phyloP scores from a whole-genome alignment of 352 stramenopile genomes.

The Pythium scleroteichum region DNA sequence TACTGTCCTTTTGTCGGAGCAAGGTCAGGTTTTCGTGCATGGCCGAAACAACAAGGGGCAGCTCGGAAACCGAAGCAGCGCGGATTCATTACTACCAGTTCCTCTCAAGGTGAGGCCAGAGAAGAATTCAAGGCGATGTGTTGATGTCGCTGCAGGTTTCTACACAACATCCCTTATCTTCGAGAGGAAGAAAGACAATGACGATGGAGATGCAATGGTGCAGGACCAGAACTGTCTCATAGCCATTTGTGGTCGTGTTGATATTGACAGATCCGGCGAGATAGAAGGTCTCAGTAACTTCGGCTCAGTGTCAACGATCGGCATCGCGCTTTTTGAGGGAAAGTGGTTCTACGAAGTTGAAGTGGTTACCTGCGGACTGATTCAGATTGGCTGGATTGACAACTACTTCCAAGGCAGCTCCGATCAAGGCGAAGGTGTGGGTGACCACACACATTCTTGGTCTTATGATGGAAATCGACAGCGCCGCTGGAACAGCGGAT shows the following conservation, averaged over 20 bases:
- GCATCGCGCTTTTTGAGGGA: slow-evolving; percentile 70
- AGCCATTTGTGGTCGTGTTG: slow-evolving; percentile 74
- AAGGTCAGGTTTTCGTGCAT: slow-evolving; percentile 85
- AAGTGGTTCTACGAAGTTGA: slow-evolving; percentile 96
- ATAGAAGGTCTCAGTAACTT: slow-evolving; percentile 90
- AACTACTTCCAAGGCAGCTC: slow-evolving; percentile 90
- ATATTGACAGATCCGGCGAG: slow-evolving; percentile 85
- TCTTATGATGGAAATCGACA: slow-evolving; percentile 92
- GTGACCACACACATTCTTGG: slow-evolving; percentile 91
- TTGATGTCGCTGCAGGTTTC: slow-evolving; percentile 84
- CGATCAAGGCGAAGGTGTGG: slow-evolving; percentile 90
- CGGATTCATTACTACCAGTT: slow-evolving; percentile 79
- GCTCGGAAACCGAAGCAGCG: slow-evolving; percentile 81
- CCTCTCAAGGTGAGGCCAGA: slow-evolving; percentile 81
- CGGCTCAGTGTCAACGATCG: slow-evolving; percentile 77
- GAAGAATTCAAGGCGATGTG: slow-evolving; percentile 71
- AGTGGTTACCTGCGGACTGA: slow-evolving; percentile 87
- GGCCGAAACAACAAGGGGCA: slow-evolving; percentile 90
- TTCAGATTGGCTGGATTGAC: slow-evolving; percentile 94
- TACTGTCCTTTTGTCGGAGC: slow-evolving; percentile 79
- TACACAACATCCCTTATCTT: slow-evolving; percentile 88
- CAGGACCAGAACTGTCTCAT: slow-evolving; percentile 70
- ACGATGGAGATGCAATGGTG: slow-evolving; percentile 60
- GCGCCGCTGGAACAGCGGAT: slow-evolving; percentile 90
- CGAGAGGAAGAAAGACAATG: slow-evolving; percentile 81